Evolutionary conservation across 371 early-diverging fungal genomes (phyloP).

Genomic region (Circinella umbellata): DNA sequence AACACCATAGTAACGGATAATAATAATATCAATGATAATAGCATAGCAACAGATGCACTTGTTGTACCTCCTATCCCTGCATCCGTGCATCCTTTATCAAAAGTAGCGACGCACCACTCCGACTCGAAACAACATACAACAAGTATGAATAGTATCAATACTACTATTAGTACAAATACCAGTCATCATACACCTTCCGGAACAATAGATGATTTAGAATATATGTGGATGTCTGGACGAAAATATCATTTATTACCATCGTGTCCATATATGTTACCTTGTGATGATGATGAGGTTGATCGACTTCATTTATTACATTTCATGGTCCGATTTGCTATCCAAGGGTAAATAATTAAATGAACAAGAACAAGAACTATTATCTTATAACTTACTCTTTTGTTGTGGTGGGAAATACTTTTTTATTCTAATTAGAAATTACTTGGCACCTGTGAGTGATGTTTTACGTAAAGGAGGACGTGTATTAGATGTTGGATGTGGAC

Average conservation of each 20-base stretch:
- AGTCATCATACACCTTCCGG: not conserved
- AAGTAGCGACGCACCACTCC: not conserved
- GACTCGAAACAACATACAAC: constrained; percentile 10
- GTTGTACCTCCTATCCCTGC: not conserved
- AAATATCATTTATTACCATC: constrained; percentile 30
- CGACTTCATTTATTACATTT: constrained; percentile 50
- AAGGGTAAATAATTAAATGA: constrained; percentile 41
- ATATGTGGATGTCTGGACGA: constrained; percentile 33
- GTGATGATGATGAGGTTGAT: constrained; percentile 54
- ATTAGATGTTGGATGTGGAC: constrained; percentile 61
- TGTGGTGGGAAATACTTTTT: not conserved
- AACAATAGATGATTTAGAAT: not conserved
- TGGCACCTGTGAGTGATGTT: constrained; percentile 55
- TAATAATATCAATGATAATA: not conserved
- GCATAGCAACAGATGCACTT: not conserved
- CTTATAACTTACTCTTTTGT: no score
- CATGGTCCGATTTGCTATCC: constrained; percentile 56
- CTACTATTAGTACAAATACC: not conserved
- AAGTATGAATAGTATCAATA: not conserved
- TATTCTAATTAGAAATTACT: constrained; percentile 37
- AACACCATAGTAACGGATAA: no score
- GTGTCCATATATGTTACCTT: constrained; percentile 44
- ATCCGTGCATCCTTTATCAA: constrained; percentile 11
- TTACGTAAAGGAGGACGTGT: constrained; percentile 51
- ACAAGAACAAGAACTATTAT: not conserved